Base-by-base conservation (phyloP, 345 rosid genomes). In the Brassica carinata region DNA sequence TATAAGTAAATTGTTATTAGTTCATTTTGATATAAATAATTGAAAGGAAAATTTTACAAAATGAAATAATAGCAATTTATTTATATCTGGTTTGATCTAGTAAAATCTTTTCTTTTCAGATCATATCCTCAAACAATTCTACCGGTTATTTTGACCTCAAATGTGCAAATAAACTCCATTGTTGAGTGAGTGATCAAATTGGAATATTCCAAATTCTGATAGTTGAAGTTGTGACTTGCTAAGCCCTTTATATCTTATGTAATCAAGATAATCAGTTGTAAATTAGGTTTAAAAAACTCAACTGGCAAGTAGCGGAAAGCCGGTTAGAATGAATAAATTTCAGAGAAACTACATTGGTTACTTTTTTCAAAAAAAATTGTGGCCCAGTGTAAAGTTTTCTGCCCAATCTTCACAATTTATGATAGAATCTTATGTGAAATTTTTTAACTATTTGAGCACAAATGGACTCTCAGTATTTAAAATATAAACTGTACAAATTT, bases 401-500 rank as follows among this genome's bases (percentile, higher is more conserved):
- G 48, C 48, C 14, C 3, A 10, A 40, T 40, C 13, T 40, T 40
- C 48, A 40, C 48, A 40, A 40, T 40, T 10, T 40, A 40, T 40
- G 48, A 40, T 40, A 40, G 13, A 40, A 40, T 40, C 48, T 40
- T 40, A 40, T 40, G 48, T 40, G 48, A 10, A 40, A 10, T 9
- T 40, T 2, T 40, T 40, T 40, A 40, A 40, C 48, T 40, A 14
- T 40, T 40, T 40, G 48, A 40, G 4, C 48, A 40, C 48, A 40
- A 40, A 40, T 40, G 48, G 43, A 40, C 48, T 40, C 48, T 40
- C 13, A 40, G 13, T 40, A 1, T 40, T 9, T 9, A 40, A 40
- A 40, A 40, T 40, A 40, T 9, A 40, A 40, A 40, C 18, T 78
- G 67, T 78, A 78, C 77, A 72, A 72, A 69, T 8, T 38, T 64